Conservation (phyloP, 2,329 filamentous ascomycete species). For the Ceratocystis papillata region DNA sequence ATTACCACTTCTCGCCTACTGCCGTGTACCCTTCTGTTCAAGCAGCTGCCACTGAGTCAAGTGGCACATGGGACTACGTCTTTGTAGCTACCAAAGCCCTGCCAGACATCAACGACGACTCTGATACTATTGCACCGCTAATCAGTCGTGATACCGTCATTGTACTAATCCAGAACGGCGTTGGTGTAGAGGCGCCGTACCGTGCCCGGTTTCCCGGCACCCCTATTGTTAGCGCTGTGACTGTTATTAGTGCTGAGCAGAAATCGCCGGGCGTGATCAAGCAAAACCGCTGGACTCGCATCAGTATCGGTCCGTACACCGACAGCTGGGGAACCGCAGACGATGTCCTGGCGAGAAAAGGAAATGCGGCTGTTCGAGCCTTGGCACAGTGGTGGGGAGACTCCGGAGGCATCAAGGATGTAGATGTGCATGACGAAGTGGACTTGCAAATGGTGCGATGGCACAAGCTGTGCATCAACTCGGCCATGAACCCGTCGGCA, state of each 20-base stretch:
- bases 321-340: constrained; percentile 37
- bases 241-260: constrained; percentile 58
- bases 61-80: constrained; percentile 46
- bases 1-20: constrained; percentile 53
- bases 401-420: constrained; percentile 53
- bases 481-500: constrained; percentile 61
- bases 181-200: constrained; percentile 60
- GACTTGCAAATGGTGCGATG: constrained; percentile 60
- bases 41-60: constrained; percentile 37
- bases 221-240: constrained; percentile 56
- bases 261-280: constrained; percentile 49
- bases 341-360: constrained; percentile 30
- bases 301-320: constrained; percentile 57
- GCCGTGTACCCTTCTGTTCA: constrained; percentile 51
- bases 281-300: constrained; percentile 64
- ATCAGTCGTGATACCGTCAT: constrained; percentile 46
- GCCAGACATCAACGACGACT: constrained; percentile 52
- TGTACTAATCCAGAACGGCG: constrained; percentile 59
- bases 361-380: constrained; percentile 36
- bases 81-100: constrained; percentile 61
- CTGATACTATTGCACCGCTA: constrained; percentile 49
- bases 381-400: constrained; percentile 45
- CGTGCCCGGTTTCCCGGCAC: constrained; percentile 48
- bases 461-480: constrained; percentile 70
- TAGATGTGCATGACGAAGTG: constrained; percentile 51